Percentiles rank a stretch among this genome's conserved stretches.
Evolutionary conservation across 148 eudicot species (phyloP).

Genomic region (Rhododendron williamsianum): DNA sequence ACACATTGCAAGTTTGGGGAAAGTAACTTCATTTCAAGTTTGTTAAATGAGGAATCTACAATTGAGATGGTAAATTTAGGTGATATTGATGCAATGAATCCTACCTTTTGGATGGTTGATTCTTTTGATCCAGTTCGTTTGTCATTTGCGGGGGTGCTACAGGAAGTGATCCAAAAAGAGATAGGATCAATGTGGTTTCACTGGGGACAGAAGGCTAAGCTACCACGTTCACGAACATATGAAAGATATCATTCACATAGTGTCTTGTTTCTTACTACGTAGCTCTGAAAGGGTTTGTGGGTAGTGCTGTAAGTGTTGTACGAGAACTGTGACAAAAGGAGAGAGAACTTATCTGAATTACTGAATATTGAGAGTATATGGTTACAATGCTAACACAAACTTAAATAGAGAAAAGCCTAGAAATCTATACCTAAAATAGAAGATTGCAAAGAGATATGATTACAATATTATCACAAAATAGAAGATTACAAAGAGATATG

Average conservation of each 20-base stretch:
- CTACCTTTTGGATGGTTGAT: neutral
- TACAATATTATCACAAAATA: too few relatives aligned
- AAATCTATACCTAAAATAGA: too few relatives aligned
- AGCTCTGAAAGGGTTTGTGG: neutral
- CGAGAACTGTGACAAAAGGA: too few relatives aligned
- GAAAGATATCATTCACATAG: neutral
- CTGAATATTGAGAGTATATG: too few relatives aligned
- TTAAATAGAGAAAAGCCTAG: too few relatives aligned
- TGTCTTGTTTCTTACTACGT: neutral
- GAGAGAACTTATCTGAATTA: too few relatives aligned
- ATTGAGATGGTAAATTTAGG: neutral
- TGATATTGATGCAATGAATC: neutral
- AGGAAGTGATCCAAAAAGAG: neutral
- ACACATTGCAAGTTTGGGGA: neutral
- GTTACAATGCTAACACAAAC: too few relatives aligned
- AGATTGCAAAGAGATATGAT: too few relatives aligned
- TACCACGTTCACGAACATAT: neutral
- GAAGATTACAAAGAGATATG: too few relatives aligned
- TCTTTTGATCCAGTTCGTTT: neutral
- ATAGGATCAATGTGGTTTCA: neutral
- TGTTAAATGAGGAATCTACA: neutral
- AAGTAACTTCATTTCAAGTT: neutral
- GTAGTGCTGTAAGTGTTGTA: neutral
- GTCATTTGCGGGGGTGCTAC: neutral
- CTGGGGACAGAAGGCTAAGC: neutral